These are phyloP conservation scores for Fusarium napiforme DNA, from an alignment of 2,329 filamentous ascomycete species.

Conservation along the genomic window DNA sequence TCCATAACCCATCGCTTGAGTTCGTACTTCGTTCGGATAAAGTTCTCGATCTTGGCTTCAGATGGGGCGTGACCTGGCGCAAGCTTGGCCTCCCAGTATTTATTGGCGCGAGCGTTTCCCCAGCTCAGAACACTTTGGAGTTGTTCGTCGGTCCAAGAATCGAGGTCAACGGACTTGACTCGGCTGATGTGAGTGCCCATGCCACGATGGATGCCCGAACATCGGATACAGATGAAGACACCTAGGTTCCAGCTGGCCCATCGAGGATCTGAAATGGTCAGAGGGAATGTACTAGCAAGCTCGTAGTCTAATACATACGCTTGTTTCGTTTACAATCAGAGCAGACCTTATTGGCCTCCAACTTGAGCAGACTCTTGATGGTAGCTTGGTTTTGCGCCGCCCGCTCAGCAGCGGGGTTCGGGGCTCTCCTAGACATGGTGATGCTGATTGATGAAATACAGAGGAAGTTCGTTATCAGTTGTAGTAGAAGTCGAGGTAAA, in stretches of 20 bases:
- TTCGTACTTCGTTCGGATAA: constrained; percentile 99
- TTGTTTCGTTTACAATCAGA: constrained; percentile 99
- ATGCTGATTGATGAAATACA: constrained; percentile 8
- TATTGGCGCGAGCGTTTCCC: constrained; percentile 97
- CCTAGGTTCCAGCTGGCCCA: constrained; percentile 99
- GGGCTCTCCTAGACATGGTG: constrained; percentile 80
- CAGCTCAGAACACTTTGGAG: constrained; percentile 92
- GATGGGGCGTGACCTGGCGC: constrained; percentile 91
- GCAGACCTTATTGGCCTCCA: constrained; percentile 96
- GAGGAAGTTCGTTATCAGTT: background rate
- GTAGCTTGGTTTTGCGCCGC: constrained; percentile 93
- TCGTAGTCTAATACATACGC: constrained; percentile 66
- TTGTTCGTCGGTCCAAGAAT: constrained; percentile 99
- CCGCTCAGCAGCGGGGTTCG: constrained; percentile 83
- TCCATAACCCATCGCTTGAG: constrained; percentile 99
- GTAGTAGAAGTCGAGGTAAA: background rate
- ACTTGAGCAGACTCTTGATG: constrained; percentile 93
- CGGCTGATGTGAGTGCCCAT: constrained; percentile 99
- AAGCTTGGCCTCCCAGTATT: constrained; percentile 98
- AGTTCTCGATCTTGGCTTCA: constrained; percentile 99
- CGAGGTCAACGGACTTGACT: constrained; percentile 97
- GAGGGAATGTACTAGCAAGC: background rate
- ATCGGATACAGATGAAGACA: constrained; percentile 97
- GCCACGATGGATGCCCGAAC: constrained; percentile 96
- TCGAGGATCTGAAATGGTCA: constrained; percentile 77